Percentiles rank a stretch among this genome's conserved stretches.
Conservation (phyloP, 257 asterid genomes). For the Solanum ossicruentum region DNA sequence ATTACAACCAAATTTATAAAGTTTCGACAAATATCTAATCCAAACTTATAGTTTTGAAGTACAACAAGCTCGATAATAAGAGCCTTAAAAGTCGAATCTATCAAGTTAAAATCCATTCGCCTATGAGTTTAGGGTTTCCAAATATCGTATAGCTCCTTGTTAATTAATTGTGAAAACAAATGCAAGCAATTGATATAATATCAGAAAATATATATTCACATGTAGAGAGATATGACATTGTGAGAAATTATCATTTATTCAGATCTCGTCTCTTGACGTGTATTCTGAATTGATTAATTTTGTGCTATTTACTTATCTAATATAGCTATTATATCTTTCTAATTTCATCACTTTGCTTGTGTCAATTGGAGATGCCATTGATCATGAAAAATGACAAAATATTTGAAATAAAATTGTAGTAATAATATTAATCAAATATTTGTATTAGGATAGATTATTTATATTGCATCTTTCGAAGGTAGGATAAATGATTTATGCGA, state of each 20-base stretch:
- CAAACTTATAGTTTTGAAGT: background rate
- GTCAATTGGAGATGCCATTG: conserved; percentile 33
- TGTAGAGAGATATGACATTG: no score
- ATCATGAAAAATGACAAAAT: conserved; percentile 4
- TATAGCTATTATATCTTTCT: conserved; percentile 70
- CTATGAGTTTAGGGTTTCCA: background rate
- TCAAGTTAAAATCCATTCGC: background rate
- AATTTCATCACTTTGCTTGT: conserved; percentile 57
- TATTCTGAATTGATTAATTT: no score
- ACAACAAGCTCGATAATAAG: background rate
- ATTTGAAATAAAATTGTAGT: background rate
- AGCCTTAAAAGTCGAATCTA: background rate
- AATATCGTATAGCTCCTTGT: background rate
- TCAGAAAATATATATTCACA: background rate
- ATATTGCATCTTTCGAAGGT: no score
- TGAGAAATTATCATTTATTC: no score
- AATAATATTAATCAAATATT: background rate
- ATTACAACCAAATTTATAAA: background rate
- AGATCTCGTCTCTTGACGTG: no score
- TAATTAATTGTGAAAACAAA: background rate
- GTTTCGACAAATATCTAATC: background rate
- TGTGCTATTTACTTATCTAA: conserved; percentile 65
- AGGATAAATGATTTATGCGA: no score
- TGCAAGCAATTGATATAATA: background rate
- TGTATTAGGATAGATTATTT: background rate